These are phyloP conservation scores for Fusarium algeriense DNA, from an alignment of 2,329 filamentous ascomycete species.

Conservation along the genomic window DNA sequence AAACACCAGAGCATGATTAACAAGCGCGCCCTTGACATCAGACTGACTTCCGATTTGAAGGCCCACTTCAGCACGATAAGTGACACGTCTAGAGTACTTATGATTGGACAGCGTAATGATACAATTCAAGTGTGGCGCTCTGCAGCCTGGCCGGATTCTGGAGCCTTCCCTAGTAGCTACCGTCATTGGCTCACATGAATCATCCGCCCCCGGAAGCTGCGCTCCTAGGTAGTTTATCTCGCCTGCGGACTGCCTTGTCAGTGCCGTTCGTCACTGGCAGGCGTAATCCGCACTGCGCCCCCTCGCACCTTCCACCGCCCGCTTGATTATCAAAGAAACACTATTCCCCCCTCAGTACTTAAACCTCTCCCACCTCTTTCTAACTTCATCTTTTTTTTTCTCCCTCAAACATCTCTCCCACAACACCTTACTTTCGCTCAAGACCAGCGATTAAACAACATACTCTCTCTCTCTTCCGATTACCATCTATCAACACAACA, in stretches of 20 bases:
- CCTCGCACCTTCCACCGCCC: constrained; percentile 41
- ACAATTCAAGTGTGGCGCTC: constrained; percentile 26
- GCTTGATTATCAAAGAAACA: constrained; percentile 43
- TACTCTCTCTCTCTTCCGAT: constrained; percentile 18
- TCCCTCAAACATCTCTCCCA: constrained; percentile 30
- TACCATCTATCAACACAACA: constrained; percentile 40
- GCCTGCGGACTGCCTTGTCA: constrained; percentile 23
- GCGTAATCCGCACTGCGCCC: constrained; percentile 48
- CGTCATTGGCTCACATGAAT: constrained; percentile 53
- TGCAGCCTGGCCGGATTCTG: constrained; percentile 51
- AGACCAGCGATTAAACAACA: constrained; percentile 21
- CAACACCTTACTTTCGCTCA: constrained; percentile 17
- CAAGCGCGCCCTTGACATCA: constrained; percentile 32
- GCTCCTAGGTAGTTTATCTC: constrained; percentile 28
- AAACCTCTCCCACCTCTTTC: constrained; percentile 47
- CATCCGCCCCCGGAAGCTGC: constrained; percentile 49
- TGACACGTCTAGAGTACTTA: constrained; percentile 38
- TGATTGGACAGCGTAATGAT: neutral
- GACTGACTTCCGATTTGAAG: neutral
- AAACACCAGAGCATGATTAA: constrained; percentile 16
- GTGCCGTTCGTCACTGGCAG: constrained; percentile 39
- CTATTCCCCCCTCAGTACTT: constrained; percentile 47
- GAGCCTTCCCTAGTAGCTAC: constrained; percentile 52
- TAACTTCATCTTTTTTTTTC: constrained; percentile 23
- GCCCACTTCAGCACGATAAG: constrained; percentile 34